Evolutionary conservation across 495 filamentous ascomycete species (phyloP).

Genomic region (Penicillium paradoxum): DNA sequence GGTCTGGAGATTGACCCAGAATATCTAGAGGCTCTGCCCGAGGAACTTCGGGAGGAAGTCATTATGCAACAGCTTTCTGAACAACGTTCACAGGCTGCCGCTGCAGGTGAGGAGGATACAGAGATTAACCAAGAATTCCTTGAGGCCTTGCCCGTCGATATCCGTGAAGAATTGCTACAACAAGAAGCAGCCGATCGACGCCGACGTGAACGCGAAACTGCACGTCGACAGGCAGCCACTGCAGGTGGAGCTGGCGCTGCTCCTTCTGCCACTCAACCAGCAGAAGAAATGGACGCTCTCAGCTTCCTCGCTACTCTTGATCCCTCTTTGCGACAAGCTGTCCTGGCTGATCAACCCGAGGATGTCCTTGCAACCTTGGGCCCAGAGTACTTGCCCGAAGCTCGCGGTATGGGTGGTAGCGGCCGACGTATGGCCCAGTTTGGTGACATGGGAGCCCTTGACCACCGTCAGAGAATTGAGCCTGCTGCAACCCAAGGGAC

Average conservation of each 20-base stretch:
- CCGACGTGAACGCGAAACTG: conserved; percentile 76
- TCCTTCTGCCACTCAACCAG: conserved; percentile 37
- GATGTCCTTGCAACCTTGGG: conserved; percentile 82
- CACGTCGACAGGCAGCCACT: conserved; percentile 54
- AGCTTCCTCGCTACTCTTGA: conserved; percentile 91
- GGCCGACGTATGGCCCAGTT: conserved; percentile 59
- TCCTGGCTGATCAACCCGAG: conserved; percentile 87
- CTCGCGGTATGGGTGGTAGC: conserved; percentile 56
- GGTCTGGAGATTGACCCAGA: conserved; percentile 89
- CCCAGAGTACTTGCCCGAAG: conserved; percentile 78
- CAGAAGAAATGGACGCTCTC: conserved; percentile 89
- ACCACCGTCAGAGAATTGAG: conserved; percentile 43
- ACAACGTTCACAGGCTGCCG: conserved; percentile 72
- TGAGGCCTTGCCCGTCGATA: conserved; percentile 83
- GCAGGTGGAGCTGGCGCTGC: conserved; percentile 37
- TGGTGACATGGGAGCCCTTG: conserved; percentile 45
- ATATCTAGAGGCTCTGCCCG: conserved; percentile 88
- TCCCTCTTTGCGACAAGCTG: conserved; percentile 74
- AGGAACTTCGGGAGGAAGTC: conserved; percentile 93
- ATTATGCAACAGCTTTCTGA: conserved; percentile 81
- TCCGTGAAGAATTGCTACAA: conserved; percentile 81
- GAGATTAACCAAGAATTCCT: conserved; percentile 94
- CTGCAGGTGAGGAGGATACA: conserved; percentile 74
- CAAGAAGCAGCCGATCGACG: conserved; percentile 87
- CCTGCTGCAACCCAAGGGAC: conserved; percentile 38